Conservation (phyloP, 1,139 yeast species). For the Yamadazyma epiphylla region DNA sequence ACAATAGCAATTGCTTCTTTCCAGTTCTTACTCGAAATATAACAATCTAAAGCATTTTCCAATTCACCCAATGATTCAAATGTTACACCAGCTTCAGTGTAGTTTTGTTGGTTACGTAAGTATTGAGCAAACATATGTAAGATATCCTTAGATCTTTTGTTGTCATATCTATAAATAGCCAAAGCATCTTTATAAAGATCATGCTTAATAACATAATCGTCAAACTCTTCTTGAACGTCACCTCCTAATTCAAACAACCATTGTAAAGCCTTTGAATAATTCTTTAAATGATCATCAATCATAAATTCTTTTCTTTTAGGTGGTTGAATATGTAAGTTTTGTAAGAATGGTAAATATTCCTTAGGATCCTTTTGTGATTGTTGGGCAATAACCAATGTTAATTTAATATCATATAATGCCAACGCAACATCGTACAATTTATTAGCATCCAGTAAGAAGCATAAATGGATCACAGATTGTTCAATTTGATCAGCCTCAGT, state of each 20-base stretch:
- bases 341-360: conserved; percentile 91
- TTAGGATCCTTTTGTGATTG: conserved; percentile 97
- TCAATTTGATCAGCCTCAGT: conserved; percentile 50
- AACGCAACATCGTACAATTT: conserved; percentile 74
- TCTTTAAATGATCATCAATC: conserved; percentile 76
- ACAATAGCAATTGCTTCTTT: conserved; percentile 72
- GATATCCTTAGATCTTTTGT: conserved; percentile 51
- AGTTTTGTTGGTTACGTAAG: conserved; percentile 52
- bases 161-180: conserved; percentile 55
- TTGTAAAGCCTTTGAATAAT: conserved; percentile 61
- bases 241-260: conserved; percentile 56
- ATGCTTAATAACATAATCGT: conserved; percentile 69
- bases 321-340: conserved; percentile 65
- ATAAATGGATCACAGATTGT: conserved; percentile 70
- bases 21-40: conserved; percentile 74
- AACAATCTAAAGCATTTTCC: conserved; percentile 65
- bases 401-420: conserved; percentile 76
- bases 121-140: conserved; percentile 60
- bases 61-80: conserved; percentile 64
- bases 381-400: conserved; percentile 84
- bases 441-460: conserved; percentile 90
- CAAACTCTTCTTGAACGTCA: conserved; percentile 54
- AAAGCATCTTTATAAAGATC: conserved; percentile 71
- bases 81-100: conserved; percentile 70
- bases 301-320: conserved; percentile 66